Conservation (phyloP, 306 rosid species). For the Inga leiocalycina region DNA sequence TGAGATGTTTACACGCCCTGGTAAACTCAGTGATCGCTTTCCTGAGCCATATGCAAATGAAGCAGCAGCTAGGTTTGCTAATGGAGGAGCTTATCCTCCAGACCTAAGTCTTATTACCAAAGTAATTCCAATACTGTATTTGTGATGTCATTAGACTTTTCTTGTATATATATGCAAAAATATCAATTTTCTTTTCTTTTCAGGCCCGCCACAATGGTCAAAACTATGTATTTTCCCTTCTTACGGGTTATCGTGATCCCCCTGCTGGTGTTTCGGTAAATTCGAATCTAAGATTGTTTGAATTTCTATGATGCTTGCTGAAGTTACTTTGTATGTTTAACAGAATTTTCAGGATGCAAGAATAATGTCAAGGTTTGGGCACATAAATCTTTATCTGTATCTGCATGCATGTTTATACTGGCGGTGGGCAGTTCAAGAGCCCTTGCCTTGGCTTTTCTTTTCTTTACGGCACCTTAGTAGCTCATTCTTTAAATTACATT, state of each 20-base stretch:
- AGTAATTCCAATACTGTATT: conserved; percentile 55
- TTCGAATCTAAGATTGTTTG: neutral
- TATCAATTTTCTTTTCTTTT: conserved; percentile 26
- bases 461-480: neutral
- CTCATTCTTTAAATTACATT: neutral
- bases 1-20: conserved; percentile 98
- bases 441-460: neutral
- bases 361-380: neutral
- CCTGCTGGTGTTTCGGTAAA: conserved; percentile 92
- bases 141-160: conserved; percentile 16
- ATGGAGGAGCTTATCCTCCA: conserved; percentile 99
- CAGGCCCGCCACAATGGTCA: conserved; percentile 99
- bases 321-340: neutral
- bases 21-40: conserved; percentile 97
- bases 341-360: neutral
- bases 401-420: neutral
- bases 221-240: conserved; percentile 87
- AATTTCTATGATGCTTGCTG: neutral
- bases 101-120: conserved; percentile 96
- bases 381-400: neutral
- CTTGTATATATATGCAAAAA: neutral
- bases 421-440: neutral
- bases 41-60: conserved; percentile 93
- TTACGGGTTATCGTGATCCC: conserved; percentile 92
- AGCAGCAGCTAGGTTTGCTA: conserved; percentile 98